Conservation (phyloP, 2,329 filamentous ascomycete species). For the Fusarium pseudonygamai region DNA sequence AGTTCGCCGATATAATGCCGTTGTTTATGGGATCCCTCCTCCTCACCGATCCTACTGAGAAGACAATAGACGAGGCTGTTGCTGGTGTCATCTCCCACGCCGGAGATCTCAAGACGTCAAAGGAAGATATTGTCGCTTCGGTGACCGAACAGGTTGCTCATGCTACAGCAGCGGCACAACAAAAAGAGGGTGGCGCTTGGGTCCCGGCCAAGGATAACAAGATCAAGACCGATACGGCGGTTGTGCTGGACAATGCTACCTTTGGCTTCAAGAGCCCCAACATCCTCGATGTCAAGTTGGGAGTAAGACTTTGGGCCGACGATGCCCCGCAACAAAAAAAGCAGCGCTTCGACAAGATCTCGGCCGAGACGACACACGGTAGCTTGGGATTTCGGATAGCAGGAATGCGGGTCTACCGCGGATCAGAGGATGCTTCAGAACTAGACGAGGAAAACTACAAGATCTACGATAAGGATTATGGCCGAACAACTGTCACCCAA, state of each 20-base stretch:
- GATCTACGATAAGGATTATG: constrained; percentile 72
- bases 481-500: constrained; percentile 61
- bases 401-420: constrained; percentile 71
- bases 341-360: constrained; percentile 67
- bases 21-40: constrained; percentile 82
- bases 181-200: constrained; percentile 51
- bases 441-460: constrained; percentile 65
- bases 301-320: constrained; percentile 86
- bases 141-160: constrained; percentile 47
- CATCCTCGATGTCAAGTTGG: constrained; percentile 93
- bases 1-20: constrained; percentile 84
- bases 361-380: constrained; percentile 66
- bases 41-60: constrained; percentile 66
- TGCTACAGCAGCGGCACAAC: constrained; percentile 7
- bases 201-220: constrained; percentile 61
- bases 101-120: constrained; percentile 46
- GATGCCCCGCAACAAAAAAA: constrained; percentile 69
- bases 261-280: constrained; percentile 85
- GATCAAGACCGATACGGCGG: constrained; percentile 80
- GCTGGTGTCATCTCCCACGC: constrained; percentile 54
- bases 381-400: constrained; percentile 70
- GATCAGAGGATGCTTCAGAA: constrained; percentile 60
- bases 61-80: constrained; percentile 59
- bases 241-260: constrained; percentile 87
- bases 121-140: constrained; percentile 48